Percentiles rank a stretch among this genome's conserved stretches.
Evolutionary conservation across 805 yeast genomes (phyloP).

Genomic region (Hermanozyma aechmeae): DNA sequence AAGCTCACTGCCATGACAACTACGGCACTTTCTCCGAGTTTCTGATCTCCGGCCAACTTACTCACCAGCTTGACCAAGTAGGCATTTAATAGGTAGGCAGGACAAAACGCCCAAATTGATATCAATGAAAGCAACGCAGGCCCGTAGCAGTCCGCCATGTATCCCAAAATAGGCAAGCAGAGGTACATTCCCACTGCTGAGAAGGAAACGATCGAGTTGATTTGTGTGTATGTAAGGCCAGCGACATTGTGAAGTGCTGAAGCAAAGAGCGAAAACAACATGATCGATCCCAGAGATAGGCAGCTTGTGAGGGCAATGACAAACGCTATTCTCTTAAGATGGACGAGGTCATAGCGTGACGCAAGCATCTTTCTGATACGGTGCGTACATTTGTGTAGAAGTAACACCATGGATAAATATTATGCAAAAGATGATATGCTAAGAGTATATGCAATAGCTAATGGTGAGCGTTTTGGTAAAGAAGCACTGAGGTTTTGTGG

Average conservation of each 20-base stretch:
- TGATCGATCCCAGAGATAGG: constrained; percentile 72
- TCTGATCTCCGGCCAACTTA: not conserved
- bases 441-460: too few species aligned
- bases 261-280: constrained; percentile 74
- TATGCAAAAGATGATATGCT: constrained; percentile 1
- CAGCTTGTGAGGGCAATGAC: constrained; percentile 52
- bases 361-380: constrained; percentile 36
- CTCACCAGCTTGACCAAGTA: constrained; percentile 10
- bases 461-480: too few species aligned
- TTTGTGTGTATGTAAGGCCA: constrained; percentile 51
- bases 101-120: constrained; percentile 52
- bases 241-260: constrained; percentile 52
- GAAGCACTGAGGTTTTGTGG: too few species aligned
- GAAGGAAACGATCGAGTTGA: constrained; percentile 65
- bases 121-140: constrained; percentile 62
- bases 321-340: constrained; percentile 44
- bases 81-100: constrained; percentile 49
- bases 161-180: constrained; percentile 74
- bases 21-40: constrained; percentile 7
- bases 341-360: constrained; percentile 29
- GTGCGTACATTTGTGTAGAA: constrained; percentile 24
- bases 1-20: constrained; percentile 39
- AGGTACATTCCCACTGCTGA: constrained; percentile 78
- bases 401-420: constrained; percentile 4
- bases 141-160: constrained; percentile 78